Base-by-base conservation (phyloP, 2,329 filamentous ascomycete species). In the Penicillium rolfsii region DNA sequence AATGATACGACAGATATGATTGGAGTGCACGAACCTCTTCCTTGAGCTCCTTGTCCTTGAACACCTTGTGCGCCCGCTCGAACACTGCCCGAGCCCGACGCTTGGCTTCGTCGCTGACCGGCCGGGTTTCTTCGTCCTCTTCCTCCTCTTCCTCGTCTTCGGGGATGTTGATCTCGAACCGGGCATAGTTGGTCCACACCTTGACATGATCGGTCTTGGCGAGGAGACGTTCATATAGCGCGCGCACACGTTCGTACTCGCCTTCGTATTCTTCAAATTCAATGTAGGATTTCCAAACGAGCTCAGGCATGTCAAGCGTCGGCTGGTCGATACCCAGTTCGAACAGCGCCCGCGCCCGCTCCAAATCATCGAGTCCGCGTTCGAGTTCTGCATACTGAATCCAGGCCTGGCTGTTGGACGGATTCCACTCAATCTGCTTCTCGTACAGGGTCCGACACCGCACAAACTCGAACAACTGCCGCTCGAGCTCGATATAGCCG, bases 131-230 rank as follows among this genome's bases (percentile, higher is more conserved):
- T 22, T 85, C 81, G 3, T 82, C 84, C 24, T 89, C 86, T 55
- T 87, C 88, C 45, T 89, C 86, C 55, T 87, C 86, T 19, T 87
- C 86, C 22, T 85, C 82, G 12, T 82, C 85, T 59, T 96, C 93
- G 48, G 93, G 92, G 0, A 97, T 88, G 75, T 95, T 94, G 81
- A 98, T 91, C 78, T 99, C 95, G 73, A 99, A 98, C 76, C 96
- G 91, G n/a, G 95, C 95, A 79, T 94, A 99, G 76, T 91, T 94
- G 77, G 95, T 96, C 95, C 95, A 99, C 62, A 99, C 95, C 83
- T 98, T 99, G 82, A 97, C 93, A 74, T 99, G 95, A 72, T 95
- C 89, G n/a, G 95, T 97, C 87, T 96, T 97, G 71, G 91, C 84
- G 46, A 99, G 84, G 12, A 99, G 84, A 7, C 94, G 87, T 80